Base-by-base conservation (phyloP, 257 asterid species). In the Nicotiana noctiflora region DNA sequence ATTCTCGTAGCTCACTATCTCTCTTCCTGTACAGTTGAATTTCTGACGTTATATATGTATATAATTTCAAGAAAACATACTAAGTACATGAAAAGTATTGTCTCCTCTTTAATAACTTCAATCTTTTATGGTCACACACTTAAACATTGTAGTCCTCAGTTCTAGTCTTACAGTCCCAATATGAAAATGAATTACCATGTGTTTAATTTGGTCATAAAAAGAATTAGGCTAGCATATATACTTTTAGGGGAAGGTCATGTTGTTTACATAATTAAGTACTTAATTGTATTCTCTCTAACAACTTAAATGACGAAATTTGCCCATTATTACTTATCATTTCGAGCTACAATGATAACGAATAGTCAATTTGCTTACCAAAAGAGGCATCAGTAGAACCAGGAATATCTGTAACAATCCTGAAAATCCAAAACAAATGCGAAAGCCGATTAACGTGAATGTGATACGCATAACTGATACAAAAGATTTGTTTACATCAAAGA, bases 301-400 rank as follows among this genome's bases (percentile, higher is more conserved):
- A 51, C 17, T 0, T 51, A 51, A 34, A 4, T 2, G 18, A 51
- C 56, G 4, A 12, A 4, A 51, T 51, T 51, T 51, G 0, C 56
- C 56, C 56, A 51, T 51, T 51, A 51, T 4, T 51, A 51, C 57
- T 52, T 52, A 31, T 31, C 32, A 2, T 31, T 57, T n/a, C 63
- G 5, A 60, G 32, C 32, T 60, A 23, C 66, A 17, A 70, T 40
- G 31, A 5, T 37, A 37, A 67, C 1, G 10, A 67, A 37, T 1
- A 19, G 37, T 68, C 1, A 29, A 51, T 75, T 57, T 62, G 79
- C 85, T 79, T 87, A 91, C 98, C 98, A 60, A 91, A 94, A 31
- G 95, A 91, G 34, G 85, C 95, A 83, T 94, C 97, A 32, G 97
- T 92, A 31, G 94, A 89, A n/a, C 97, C 98, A 12, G 97, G 97